Base-by-base conservation (phyloP, 2,329 filamentous ascomycete species). In the Penicillium fuscoglaucum region DNA sequence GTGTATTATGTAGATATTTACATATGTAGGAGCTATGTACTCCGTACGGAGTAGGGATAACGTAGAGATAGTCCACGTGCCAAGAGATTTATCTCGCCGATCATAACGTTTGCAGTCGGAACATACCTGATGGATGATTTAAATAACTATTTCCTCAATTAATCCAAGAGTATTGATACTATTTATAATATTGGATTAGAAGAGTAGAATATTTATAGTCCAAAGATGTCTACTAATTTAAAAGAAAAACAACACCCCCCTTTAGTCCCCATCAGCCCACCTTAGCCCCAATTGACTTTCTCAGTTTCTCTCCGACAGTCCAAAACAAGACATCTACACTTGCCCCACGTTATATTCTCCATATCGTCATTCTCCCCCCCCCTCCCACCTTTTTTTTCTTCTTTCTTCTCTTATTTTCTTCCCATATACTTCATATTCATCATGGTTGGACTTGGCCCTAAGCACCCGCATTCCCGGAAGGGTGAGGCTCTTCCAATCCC, bases 381-480 rank as follows among this genome's bases (percentile, higher is more conserved):
- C 9, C 33, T 54, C 56, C 59, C 28, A 64, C 44, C 35, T 55
- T 29, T 56, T 52, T 48, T 37, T 51, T 46, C 44, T 35, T 43
- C 43, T 31, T 40, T 24, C 26, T 41, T 13, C 24, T 17, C 24
- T 17, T 28, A n/a, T 55, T 35, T 47, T 24, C 54, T 45, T 35
- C 17, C 41, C 6, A 47, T 6, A 26, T 49, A 52, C 2, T 24
- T 54, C 35, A 29, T 19, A 55, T 70, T 69, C 76, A 83, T 70
- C 50, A 89, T 89, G 87, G 85, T 88, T 66, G 83, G 84, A 69
- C 68, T 87, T 61, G 84, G 85, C 72, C 84, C 87, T 63, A 86
- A 84, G 74, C 83, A 82, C 71, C 82, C 82, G 63, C 87, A 86
- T 43, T 87, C 86, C 77, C 86, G 87, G 71, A 91, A 90, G 84